phyloP scores from a whole-genome alignment of 306 rosid genomes.

The Canavalia gladiata region DNA sequence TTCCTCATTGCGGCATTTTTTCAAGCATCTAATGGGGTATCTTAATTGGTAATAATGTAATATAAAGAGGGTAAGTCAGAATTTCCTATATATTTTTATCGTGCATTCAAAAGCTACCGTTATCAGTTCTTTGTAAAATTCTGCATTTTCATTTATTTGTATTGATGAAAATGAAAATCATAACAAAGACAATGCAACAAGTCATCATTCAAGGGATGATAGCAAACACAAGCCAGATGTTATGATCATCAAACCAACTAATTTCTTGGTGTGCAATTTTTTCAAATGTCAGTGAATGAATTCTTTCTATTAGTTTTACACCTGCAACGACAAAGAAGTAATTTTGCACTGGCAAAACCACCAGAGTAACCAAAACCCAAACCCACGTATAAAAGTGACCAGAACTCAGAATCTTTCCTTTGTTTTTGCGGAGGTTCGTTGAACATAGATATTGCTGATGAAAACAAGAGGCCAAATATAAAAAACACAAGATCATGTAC shows the following conservation, averaged over 20 bases:
- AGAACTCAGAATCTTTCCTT: conserved; percentile 63
- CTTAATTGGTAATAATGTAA: no score
- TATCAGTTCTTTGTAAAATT: no score
- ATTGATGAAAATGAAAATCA: no score
- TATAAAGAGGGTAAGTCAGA: no score
- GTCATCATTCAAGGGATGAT: no score
- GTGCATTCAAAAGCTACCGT: no score
- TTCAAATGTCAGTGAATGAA: conserved; percentile 76
- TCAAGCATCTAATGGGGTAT: not conserved
- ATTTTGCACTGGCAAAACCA: conserved; percentile 59
- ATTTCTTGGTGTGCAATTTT: conserved; percentile 88
- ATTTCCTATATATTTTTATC: no score
- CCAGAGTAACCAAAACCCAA: conserved; percentile 61
- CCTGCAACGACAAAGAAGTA: conserved; percentile 84
- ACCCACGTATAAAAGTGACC: conserved; percentile 71
- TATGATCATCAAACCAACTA: conserved; percentile 74
- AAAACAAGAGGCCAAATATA: conserved; percentile 74
- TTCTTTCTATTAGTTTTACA: conserved; percentile 76
- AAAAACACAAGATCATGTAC: conserved; percentile 74
- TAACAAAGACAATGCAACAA: no score
- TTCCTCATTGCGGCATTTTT: not conserved
- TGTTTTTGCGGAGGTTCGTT: conserved; percentile 65
- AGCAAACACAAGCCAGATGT: no score
- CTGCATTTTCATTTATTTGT: no score
- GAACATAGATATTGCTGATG: conserved; percentile 70